A percentile compares a stretch with the other conserved stretches of the same genome.
These are phyloP conservation scores for Mycena haematopus DNA, from an alignment of 768 basidiomycete genomes.

Conservation along the genomic window DNA sequence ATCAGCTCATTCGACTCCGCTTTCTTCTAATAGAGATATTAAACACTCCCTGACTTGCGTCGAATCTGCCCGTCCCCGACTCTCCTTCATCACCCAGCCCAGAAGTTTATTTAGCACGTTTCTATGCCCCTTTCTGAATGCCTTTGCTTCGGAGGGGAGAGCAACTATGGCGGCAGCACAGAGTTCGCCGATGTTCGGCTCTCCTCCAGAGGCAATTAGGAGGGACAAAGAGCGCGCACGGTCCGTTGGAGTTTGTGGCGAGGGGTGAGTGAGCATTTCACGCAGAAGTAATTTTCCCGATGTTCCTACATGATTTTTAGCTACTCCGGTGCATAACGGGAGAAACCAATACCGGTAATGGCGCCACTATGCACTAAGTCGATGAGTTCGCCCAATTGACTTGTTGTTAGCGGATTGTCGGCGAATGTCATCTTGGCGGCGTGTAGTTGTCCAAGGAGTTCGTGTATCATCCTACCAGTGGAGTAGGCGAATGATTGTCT, in stretches of 20 bases:
- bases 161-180: conserved; percentile 70
- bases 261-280: conserved; percentile 62
- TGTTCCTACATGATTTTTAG: conserved; percentile 55
- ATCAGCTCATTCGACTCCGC: neutral
- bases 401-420: conserved; percentile 63
- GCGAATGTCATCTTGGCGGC: conserved; percentile 58
- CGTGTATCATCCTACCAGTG: conserved; percentile 83
- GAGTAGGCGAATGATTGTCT: neutral
- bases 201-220: conserved; percentile 32
- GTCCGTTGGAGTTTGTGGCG: conserved; percentile 53
- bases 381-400: conserved; percentile 78
- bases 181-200: conserved; percentile 53
- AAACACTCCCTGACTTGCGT: conserved; percentile 58
- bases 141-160: conserved; percentile 71
- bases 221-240: conserved; percentile 39
- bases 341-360: conserved; percentile 67
- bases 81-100: conserved; percentile 85
- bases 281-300: conserved; percentile 82
- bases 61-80: conserved; percentile 81
- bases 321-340: neutral
- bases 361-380: conserved; percentile 69
- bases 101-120: conserved; percentile 84
- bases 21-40: conserved; percentile 22
- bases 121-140: conserved; percentile 69
- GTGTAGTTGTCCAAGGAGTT: conserved; percentile 81